These are phyloP conservation scores for Coemansia sp. DNA, from an alignment of 192 early-diverging fungal genomes.

Conservation along the genomic window DNA sequence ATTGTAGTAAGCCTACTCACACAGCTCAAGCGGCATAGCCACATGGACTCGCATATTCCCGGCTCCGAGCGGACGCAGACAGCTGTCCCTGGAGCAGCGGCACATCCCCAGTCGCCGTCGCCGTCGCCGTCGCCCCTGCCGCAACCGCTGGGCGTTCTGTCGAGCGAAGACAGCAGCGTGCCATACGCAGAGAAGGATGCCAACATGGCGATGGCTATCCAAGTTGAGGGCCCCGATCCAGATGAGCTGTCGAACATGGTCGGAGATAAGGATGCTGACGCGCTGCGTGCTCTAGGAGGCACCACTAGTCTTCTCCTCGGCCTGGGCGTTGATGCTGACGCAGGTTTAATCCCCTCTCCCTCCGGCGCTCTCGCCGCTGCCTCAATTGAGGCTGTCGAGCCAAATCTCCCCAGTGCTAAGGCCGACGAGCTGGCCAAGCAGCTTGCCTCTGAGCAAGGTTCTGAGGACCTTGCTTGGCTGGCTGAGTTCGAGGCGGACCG, in stretches of 20 bases:
- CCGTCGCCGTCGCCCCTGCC: slow-evolving; percentile 4
- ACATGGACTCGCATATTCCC: slow-evolving; percentile 2
- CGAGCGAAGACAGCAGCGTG: neutral
- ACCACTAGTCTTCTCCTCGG: slow-evolving; percentile 26
- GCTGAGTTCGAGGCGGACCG: slow-evolving; percentile 47
- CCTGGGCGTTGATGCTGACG: slow-evolving; percentile 28
- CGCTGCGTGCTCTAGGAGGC: slow-evolving; percentile 42
- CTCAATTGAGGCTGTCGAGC: neutral
- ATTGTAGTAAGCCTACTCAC: neutral
- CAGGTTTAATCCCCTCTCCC: slow-evolving; percentile 21
- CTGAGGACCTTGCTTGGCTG: slow-evolving; percentile 32
- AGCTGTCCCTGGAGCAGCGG: neutral
- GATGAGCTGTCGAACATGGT: slow-evolving; percentile 40
- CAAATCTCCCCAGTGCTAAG: neutral
- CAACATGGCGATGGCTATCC: neutral
- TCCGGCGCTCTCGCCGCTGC: neutral
- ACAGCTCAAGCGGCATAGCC: neutral
- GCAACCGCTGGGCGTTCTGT: neutral
- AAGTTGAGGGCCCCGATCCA: slow-evolving; percentile 8
- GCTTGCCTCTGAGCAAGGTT: slow-evolving; percentile 39
- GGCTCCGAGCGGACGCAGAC: neutral
- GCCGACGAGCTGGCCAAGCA: slow-evolving; percentile 32
- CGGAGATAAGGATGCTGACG: slow-evolving; percentile 36
- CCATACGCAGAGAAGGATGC: neutral
- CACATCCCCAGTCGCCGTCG: neutral